Evolutionary conservation across 768 basidiomycete species (phyloP), one percentile per base, ranked within the genome.

Genomic region (Lentinula sp.): DNA sequence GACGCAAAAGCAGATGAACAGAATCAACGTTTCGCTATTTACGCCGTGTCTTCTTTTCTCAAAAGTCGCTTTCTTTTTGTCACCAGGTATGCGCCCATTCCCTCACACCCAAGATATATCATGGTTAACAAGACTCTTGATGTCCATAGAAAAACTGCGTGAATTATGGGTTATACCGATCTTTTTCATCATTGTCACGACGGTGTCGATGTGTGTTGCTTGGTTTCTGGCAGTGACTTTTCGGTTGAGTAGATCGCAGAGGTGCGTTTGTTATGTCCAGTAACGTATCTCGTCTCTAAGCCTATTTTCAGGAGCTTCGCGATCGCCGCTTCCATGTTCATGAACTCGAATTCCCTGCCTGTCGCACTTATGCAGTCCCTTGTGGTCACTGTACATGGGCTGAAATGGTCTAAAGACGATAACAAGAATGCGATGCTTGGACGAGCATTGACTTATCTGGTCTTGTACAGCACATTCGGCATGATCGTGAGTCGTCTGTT

Each of bases 261-360:
- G 85, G 90, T 90, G 63, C 53, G 80, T 73, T n/a, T 46, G 2
- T n/a, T 18, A n/a, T 32, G 41, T 4, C 23, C 45, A 39, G 49
- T 12, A 28, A 35, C 16, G 4, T 51, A 3, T 28, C 16, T 46
- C 33, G 4, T 2, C 13, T 33, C 20, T 12, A 32, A 52, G 6
- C 50, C 6, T 48, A 49, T 39, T 0, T 50, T 7, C 66, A 91
- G 90, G 69, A 86, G 81, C 57, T 93, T 92, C 64, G 88, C 87
- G 6, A 86, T 88, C 71, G 90, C 91, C 0, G 87, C 90, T 0
- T 79, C 90, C 33, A 93, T 90, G 85, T 92, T 92, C 78, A 91
- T 94, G 88, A 96, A 95, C 72, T 93, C 91, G 2, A 98, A 98
- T 70, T 93, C 93, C 0, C 83, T 99, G 5, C 96, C 96, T 0